Evolutionary conservation across 768 basidiomycete genomes (phyloP), one percentile per base, ranked within the genome.

Genomic region (Cubamyces lactineus): DNA sequence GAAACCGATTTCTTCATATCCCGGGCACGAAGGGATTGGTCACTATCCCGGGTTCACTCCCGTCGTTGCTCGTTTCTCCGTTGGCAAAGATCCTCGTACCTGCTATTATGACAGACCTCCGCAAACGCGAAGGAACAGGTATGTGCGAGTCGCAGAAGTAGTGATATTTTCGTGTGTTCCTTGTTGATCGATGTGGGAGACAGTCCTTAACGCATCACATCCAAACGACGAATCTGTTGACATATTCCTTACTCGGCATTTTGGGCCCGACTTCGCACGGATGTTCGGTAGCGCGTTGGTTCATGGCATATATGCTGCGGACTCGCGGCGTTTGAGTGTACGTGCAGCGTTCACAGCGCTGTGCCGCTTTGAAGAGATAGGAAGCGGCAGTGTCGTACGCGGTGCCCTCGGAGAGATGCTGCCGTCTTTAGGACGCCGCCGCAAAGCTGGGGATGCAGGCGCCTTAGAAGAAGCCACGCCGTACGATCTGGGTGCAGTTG

Each of bases 291-390:
- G 82, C 38, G 89, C 96, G 0, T 77, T 97, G 60, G 85, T 94
- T 0, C 96, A 97, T 69, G 96, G 96, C 0, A 91, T 98, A 57
- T 98, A 98, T 71, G 94, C 94, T 1, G 85, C 93, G 0, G 94
- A 96, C 68, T 84, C 94, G 2, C 77, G 90, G 2, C 68, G 77
- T 42, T 75, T 98, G 17, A 92, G 91, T 61, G 78, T 94, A 2
- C 83, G 88, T 3, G 82, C 93, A 2, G 84, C 92, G 1, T 93
- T 97, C 69, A 89, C 92, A 0, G 76, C 78, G 2, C 66, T 97
- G 55, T 90, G 86, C 83, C 82, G 87, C 0, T 80, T 86, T 0
- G 92, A 89, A 70, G 80, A 86, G 53, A 73, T 79, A 21, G 87
- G 90, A 2, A 71, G 78, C 16, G 94, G 94, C 0, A 89, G 89